Evolutionary conservation across 2,329 filamentous ascomycete genomes (phyloP), one percentile per base, ranked within the genome.

Genomic region (Sporothrix curviconia): DNA sequence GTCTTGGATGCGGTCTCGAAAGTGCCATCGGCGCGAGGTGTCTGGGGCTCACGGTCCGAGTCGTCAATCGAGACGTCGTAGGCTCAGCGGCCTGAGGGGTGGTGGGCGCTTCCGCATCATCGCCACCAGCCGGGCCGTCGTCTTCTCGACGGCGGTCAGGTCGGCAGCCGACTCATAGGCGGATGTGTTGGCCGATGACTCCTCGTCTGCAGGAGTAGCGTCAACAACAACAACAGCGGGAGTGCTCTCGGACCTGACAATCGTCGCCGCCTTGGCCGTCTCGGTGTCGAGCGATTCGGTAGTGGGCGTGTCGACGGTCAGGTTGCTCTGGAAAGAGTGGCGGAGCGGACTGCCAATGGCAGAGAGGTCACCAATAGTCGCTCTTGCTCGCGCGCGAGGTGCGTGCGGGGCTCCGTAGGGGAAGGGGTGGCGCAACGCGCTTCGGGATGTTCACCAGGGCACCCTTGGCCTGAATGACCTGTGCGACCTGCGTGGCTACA

Each of bases 371-470:
- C 84, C 66, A n/a, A 78, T 88, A 75, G 71, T 88, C 72, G 69
- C 80, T 68, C 67, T 74, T 78, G 64, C 75, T 76, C 3, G 72
- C 74, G 42, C 76, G 72, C 3, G 80, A 83, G 22, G 71, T 67
- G 76, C 89, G 64, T 70, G 85, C 84, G 1, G 90, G 87, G 67
- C 88, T 95, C 49, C 91, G 79, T 3, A 83, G 79, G 1, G 92
- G 92, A 12, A 96, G 79, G 8, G 88, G 84, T 1, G 92, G 91
- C 1, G 90, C 83, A 1, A 85, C 72, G 36, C 90, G 82, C 72
- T 92, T 95, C 12, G 89, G 84, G 59, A 96, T 95, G 46, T 84
- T 91, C 28, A 96, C 89, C 52, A 96, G 76, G 52, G 87, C 86
- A 24, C 90, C 89, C 66, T 89, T 87, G 39, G 84, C 86, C 30